A percentile compares a stretch with the other conserved stretches of the same genome.
phyloP scores from a whole-genome alignment of 2,329 filamentous ascomycete species.

The Stachybotrys chartarum region DNA sequence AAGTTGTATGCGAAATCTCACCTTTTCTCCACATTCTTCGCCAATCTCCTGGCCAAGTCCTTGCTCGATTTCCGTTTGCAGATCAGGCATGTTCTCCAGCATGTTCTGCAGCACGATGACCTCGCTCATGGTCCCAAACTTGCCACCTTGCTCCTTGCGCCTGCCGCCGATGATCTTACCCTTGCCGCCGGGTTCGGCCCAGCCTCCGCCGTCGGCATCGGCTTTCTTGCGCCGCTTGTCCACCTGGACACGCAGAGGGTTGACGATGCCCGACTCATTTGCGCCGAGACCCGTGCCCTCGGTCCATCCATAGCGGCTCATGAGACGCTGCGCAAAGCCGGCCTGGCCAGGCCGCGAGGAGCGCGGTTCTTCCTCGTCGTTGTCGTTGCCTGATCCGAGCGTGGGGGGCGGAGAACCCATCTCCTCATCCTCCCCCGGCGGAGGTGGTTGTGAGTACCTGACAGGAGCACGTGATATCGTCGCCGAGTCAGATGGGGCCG shows the following conservation, averaged over 20 bases:
- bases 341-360: slow-evolving; percentile 70
- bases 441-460: slow-evolving; percentile 47
- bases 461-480: slow-evolving; percentile 74
- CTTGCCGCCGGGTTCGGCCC: slow-evolving; percentile 59
- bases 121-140: slow-evolving; percentile 67
- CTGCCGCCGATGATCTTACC: slow-evolving; percentile 78
- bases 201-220: slow-evolving; percentile 74
- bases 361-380: slow-evolving; percentile 29
- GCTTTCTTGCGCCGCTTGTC: slow-evolving; percentile 76
- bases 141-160: slow-evolving; percentile 39
- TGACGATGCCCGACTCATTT: slow-evolving; percentile 72
- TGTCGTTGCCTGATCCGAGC: slow-evolving; percentile 31
- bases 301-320: slow-evolving; percentile 91
- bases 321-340: slow-evolving; percentile 79
- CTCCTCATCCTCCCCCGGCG: not conserved
- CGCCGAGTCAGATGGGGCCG: slow-evolving; percentile 35
- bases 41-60: slow-evolving; percentile 89
- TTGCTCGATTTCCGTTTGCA: slow-evolving; percentile 68
- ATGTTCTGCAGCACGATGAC: slow-evolving; percentile 81
- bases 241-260: slow-evolving; percentile 76
- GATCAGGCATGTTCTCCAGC: slow-evolving; percentile 72
- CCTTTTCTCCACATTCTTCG: slow-evolving; percentile 81
- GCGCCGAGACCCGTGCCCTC: slow-evolving; percentile 84
- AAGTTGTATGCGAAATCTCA: slow-evolving; percentile 16
- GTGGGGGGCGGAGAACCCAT: slow-evolving; percentile 35